phyloP scores from a whole-genome alignment of 2,329 filamentous ascomycete species.

The Davidsoniella australis region DNA sequence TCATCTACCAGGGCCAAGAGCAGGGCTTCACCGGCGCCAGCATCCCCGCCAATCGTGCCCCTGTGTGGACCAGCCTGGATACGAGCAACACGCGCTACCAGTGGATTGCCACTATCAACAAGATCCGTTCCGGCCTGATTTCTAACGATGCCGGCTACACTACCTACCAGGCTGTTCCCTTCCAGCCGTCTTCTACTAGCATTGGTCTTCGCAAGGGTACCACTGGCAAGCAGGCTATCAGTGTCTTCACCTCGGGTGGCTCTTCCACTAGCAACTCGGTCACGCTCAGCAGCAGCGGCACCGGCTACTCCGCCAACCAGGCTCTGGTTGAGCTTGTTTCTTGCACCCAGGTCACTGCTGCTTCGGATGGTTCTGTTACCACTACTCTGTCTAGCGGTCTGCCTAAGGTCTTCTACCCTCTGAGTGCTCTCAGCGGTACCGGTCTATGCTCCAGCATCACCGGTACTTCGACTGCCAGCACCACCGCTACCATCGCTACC shows the following conservation, averaged over 20 bases:
- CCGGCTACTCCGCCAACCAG: slow-evolving; percentile 11
- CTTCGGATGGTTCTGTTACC: slow-evolving; percentile 11
- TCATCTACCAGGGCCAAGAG: slow-evolving; percentile 44
- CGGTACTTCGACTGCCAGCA: neutral
- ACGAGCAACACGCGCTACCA: slow-evolving; percentile 10
- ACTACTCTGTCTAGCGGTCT: slow-evolving; percentile 10
- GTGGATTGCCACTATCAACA: slow-evolving; percentile 12
- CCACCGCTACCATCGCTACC: neutral
- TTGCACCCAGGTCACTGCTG: slow-evolving; percentile 9
- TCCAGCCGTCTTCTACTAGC: slow-evolving; percentile 10
- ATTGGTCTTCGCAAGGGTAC: slow-evolving; percentile 12
- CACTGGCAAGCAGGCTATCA: slow-evolving; percentile 12
- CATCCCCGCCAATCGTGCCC: slow-evolving; percentile 21
- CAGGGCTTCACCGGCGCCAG: slow-evolving; percentile 36
- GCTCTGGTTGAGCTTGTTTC: slow-evolving; percentile 12
- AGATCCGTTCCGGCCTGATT: slow-evolving; percentile 10
- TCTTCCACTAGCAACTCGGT: slow-evolving; percentile 11
- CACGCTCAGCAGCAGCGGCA: slow-evolving; percentile 9
- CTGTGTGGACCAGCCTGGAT: slow-evolving; percentile 12
- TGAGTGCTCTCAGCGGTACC: slow-evolving; percentile 7
- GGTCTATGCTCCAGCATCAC: slow-evolving; percentile 7
- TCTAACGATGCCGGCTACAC: slow-evolving; percentile 9
- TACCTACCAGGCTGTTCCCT: slow-evolving; percentile 12
- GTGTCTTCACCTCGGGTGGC: slow-evolving; percentile 12
- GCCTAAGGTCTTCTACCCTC: slow-evolving; percentile 13